A percentile compares a stretch with the other conserved stretches of the same genome.
These are phyloP conservation scores for Euptelea pleiosperma DNA, from an alignment of 164 flowering plant species.

Conservation along the genomic window DNA sequence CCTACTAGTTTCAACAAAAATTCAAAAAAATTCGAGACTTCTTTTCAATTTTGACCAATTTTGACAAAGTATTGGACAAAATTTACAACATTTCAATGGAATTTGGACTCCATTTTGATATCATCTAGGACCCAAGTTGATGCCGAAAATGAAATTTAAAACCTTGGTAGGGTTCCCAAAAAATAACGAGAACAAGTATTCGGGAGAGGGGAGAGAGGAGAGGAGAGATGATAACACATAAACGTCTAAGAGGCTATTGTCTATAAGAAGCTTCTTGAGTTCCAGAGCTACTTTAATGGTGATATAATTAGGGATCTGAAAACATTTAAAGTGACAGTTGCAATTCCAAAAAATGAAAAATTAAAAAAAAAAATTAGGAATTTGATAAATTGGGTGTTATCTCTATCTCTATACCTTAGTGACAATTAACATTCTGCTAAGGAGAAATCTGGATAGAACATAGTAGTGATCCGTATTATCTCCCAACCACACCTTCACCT, in stretches of 20 bases:
- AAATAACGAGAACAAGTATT: no score
- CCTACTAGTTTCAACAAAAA: no score
- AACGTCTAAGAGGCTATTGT: slow-evolving; percentile 96
- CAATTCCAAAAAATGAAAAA: not conserved
- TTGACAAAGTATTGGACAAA: no score
- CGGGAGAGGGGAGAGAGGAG: no score
- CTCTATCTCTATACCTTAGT: slow-evolving; percentile 53
- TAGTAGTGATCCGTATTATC: slow-evolving; percentile 97
- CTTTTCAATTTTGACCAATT: no score
- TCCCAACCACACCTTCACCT: slow-evolving; percentile 97
- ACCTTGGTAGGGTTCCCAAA: no score
- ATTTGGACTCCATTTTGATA: no score
- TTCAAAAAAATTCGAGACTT: no score
- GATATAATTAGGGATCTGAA: slow-evolving; percentile 97
- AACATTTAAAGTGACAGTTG: not conserved
- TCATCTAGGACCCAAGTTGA: no score
- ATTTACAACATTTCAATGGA: no score
- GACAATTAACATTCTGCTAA: slow-evolving; percentile 94
- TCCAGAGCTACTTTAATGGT: slow-evolving; percentile 93
- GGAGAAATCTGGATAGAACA: slow-evolving; percentile 87
- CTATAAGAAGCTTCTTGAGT: slow-evolving; percentile 90
- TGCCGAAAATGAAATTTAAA: no score
- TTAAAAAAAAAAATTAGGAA: not conserved
- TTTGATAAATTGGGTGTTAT: not conserved
- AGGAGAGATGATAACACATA: no score